phyloP scores from a whole-genome alignment of 1,139 yeast genomes.

The Suhomyces guaymorum region DNA sequence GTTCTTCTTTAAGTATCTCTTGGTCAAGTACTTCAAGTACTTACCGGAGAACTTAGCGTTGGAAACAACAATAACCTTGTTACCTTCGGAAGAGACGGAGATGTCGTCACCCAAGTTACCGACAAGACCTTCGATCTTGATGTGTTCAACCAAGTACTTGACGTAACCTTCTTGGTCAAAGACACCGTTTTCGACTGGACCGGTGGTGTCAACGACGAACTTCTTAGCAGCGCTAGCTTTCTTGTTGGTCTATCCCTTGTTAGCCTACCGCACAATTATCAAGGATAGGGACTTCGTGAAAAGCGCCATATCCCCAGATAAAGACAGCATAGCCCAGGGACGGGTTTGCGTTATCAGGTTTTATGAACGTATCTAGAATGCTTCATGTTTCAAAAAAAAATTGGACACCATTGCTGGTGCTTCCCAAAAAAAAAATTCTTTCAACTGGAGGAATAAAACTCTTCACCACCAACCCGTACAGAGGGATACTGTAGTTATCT shows the following conservation, averaged over 20 bases:
- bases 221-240: slow-evolving; percentile 79
- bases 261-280: slow-evolving; percentile 64
- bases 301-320: slow-evolving; percentile 26
- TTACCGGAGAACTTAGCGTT: slow-evolving; percentile 98
- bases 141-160: slow-evolving; percentile 97
- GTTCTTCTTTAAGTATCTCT: slow-evolving; percentile 99
- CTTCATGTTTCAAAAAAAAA: slow-evolving; percentile 13
- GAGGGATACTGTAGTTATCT: slow-evolving; percentile 23
- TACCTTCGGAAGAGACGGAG: slow-evolving; percentile 82
- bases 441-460: slow-evolving; percentile 11
- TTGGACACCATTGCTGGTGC: slow-evolving; percentile 8
- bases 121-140: slow-evolving; percentile 95
- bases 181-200: slow-evolving; percentile 97
- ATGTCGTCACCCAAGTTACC: slow-evolving; percentile 97
- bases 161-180: slow-evolving; percentile 97
- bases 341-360: slow-evolving; percentile 34
- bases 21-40: slow-evolving; percentile 98
- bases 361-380: slow-evolving; percentile 12
- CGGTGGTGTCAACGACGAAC: slow-evolving; percentile 94
- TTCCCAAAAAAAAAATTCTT: slow-evolving; percentile 9
- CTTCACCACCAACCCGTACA: slow-evolving; percentile 33
- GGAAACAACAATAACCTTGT: slow-evolving; percentile 85
- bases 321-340: slow-evolving; percentile 61
- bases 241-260: slow-evolving; percentile 69
- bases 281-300: slow-evolving; percentile 17